These are phyloP conservation scores for Leptographium flavum DNA, from an alignment of 2,329 filamentous ascomycete species.

Conservation along the genomic window DNA sequence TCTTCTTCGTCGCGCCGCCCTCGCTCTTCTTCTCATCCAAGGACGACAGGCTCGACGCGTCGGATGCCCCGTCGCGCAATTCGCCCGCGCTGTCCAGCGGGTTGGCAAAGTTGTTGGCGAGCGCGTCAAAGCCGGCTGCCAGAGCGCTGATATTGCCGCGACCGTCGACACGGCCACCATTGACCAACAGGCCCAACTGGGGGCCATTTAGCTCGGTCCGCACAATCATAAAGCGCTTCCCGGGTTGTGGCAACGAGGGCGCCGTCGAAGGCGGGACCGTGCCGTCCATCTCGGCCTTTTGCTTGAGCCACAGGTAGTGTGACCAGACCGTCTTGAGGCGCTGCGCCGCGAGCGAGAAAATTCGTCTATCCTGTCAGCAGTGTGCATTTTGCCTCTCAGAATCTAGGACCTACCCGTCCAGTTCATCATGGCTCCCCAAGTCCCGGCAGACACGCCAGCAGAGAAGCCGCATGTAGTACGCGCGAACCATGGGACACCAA, in stretches of 20 bases:
- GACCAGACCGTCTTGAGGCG: slow-evolving; percentile 62
- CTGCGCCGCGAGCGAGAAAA: slow-evolving; percentile 52
- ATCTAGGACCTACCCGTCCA: slow-evolving; percentile 46
- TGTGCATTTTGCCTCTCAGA: slow-evolving; percentile 22
- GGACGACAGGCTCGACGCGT: not conserved
- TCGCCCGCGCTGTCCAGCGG: not conserved
- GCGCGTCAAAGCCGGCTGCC: slow-evolving; percentile 5
- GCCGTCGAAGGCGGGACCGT: slow-evolving; percentile 54
- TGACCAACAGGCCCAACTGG: slow-evolving; percentile 27
- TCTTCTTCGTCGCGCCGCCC: slow-evolving; percentile 32
- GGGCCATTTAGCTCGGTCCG: slow-evolving; percentile 51
- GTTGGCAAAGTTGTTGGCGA: slow-evolving; percentile 2
- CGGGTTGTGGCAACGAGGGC: slow-evolving; percentile 73
- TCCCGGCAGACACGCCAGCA: slow-evolving; percentile 82
- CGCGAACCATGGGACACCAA: slow-evolving; percentile 90
- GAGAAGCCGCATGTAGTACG: slow-evolving; percentile 80
- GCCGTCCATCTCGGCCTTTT: slow-evolving; percentile 43
- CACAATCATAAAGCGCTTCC: slow-evolving; percentile 77
- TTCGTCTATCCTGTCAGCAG: slow-evolving; percentile 33
- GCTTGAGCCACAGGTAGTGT: slow-evolving; percentile 63
- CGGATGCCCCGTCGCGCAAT: slow-evolving; percentile 6
- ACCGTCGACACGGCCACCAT: not conserved
- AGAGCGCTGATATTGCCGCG: not conserved
- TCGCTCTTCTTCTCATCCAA: slow-evolving; percentile 12
- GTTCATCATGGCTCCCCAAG: slow-evolving; percentile 47